A percentile compares a stretch with the other conserved stretches of the same genome.
These are phyloP conservation scores for Ganoderma lingzhi DNA, from an alignment of 1,284 basidiomycete genomes.

Conservation along the genomic window DNA sequence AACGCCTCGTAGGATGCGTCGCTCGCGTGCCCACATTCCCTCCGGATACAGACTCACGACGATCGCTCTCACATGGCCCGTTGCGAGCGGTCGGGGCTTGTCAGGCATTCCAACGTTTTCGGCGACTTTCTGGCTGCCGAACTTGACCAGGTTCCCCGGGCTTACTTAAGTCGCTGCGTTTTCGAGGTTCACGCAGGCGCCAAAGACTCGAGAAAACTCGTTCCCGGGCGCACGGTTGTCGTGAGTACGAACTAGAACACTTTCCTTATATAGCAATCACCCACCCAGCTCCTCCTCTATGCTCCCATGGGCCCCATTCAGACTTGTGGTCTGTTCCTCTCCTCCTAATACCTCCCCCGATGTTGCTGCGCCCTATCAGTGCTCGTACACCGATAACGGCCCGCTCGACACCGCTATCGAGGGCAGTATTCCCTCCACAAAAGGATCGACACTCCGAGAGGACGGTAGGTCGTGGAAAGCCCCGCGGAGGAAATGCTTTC, in stretches of 20 bases:
- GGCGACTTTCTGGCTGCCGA: constrained; percentile 19
- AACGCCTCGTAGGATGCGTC: background rate
- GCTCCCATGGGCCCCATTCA: constrained; percentile 27
- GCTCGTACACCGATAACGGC: constrained; percentile 29
- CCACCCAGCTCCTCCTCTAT: constrained; percentile 26
- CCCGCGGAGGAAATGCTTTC: background rate
- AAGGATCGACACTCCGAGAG: background rate
- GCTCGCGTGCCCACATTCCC: background rate
- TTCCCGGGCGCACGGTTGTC: constrained; percentile 19
- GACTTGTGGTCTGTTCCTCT: constrained; percentile 15
- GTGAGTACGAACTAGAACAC: constrained; percentile 26
- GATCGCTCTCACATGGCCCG: background rate
- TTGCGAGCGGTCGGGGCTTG: background rate
- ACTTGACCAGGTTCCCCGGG: constrained; percentile 15
- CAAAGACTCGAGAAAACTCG: constrained; percentile 23
- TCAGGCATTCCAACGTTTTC: background rate
- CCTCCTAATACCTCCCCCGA: constrained; percentile 9
- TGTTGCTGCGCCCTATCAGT: constrained; percentile 20
- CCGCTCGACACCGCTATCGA: constrained; percentile 22
- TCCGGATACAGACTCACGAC: background rate
- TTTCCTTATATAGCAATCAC: constrained; percentile 20
- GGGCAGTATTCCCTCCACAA: background rate
- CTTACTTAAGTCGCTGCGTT: constrained; percentile 5
- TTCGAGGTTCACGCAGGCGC: constrained; percentile 28
- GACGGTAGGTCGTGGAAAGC: background rate